Percentiles rank a stretch among this genome's conserved stretches.
Conservation (phyloP, 345 rosid genomes). For the Citrus maxima region DNA sequence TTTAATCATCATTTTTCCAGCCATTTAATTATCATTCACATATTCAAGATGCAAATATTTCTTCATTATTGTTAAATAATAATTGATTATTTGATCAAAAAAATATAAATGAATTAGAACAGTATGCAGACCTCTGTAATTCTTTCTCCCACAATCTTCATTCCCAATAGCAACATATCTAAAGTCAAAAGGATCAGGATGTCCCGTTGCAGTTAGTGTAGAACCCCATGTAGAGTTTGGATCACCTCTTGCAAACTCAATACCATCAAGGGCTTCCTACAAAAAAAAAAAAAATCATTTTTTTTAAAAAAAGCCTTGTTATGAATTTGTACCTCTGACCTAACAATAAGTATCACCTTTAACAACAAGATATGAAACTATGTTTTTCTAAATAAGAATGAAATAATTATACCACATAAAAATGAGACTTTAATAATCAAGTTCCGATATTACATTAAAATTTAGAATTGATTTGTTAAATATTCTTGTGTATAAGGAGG, state of each 20-base stretch:
- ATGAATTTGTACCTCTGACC: neutral
- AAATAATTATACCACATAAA: neutral
- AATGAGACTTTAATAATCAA: neutral
- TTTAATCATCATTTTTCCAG: neutral
- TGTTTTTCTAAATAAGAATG: neutral
- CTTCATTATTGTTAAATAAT: neutral
- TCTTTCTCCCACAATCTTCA: conserved; percentile 83
- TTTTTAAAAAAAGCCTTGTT: too few species aligned
- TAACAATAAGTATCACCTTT: neutral
- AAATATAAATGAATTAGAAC: conserved; percentile 4
- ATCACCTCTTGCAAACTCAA: conserved; percentile 84
- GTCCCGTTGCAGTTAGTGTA: conserved; percentile 84
- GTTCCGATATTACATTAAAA: neutral
- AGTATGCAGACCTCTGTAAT: conserved; percentile 64
- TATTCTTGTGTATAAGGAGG: neutral
- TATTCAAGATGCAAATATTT: neutral
- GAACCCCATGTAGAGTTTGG: conserved; percentile 78
- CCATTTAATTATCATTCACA: neutral
- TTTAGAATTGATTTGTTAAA: neutral
- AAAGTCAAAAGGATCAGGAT: conserved; percentile 80
- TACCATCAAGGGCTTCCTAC: conserved; percentile 92
- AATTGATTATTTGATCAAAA: neutral
- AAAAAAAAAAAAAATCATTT: neutral
- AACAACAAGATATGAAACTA: neutral
- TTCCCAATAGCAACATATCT: conserved; percentile 89